Conservation (phyloP, 108 stramenopile species). For the Pseudonitzschia delicatissima region DNA sequence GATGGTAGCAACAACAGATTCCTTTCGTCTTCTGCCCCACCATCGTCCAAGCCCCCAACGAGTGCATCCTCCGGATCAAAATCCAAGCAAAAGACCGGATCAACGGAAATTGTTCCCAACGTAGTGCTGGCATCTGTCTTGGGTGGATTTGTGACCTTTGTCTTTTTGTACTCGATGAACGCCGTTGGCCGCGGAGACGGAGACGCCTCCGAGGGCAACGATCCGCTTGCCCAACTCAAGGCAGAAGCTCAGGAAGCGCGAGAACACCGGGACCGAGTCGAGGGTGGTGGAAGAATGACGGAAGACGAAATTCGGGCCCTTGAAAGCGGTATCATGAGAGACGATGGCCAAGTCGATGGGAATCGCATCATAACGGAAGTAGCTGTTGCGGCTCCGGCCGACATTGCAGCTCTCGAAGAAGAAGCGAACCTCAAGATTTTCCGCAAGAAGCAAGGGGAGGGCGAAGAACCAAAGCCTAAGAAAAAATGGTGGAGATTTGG, state of each 20-base stretch:
- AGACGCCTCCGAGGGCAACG: not conserved
- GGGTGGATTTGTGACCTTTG: conserved; percentile 29
- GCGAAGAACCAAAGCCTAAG: not conserved
- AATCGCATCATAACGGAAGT: conserved; percentile 9
- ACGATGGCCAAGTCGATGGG: not conserved
- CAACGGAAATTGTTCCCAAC: conserved; percentile 8
- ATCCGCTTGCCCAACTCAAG: conserved; percentile 38
- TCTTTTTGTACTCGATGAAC: conserved; percentile 38
- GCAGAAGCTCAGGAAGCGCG: conserved; percentile 39
- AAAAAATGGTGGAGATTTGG: conserved; percentile 45
- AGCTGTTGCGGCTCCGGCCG: conserved; percentile 28
- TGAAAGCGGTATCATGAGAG: conserved; percentile 28
- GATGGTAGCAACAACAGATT: not conserved
- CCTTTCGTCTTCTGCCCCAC: conserved; percentile 3
- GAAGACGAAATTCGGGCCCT: conserved; percentile 34
- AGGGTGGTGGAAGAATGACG: conserved; percentile 7
- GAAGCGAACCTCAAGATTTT: conserved; percentile 26
- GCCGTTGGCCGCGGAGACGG: conserved; percentile 30
- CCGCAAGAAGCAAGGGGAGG: not conserved
- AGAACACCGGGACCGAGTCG: not conserved
- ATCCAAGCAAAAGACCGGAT: not conserved
- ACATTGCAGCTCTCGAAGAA: conserved; percentile 32
- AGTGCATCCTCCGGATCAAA: not conserved
- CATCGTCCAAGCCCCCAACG: conserved; percentile 6
- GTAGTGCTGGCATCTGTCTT: conserved; percentile 15